Conservation (phyloP, 352 stramenopile genomes). For the Phytophthora megakarya region DNA sequence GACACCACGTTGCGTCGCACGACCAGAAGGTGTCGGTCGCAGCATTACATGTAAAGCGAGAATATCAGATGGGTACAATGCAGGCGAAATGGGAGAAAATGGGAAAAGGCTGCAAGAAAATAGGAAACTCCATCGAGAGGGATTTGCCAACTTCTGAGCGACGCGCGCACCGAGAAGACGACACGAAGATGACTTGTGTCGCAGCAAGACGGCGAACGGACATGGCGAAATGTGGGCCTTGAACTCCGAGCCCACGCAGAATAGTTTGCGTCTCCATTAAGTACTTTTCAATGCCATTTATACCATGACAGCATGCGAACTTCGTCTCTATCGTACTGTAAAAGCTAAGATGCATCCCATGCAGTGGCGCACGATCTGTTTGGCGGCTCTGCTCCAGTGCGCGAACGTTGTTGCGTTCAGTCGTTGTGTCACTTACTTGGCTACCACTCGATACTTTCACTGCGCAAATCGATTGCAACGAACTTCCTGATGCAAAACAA, state of each 20-base stretch:
- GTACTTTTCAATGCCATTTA: neutral
- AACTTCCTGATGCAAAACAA: too few species aligned
- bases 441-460: too few species aligned
- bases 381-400: neutral
- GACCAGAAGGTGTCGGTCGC: neutral
- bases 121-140: neutral
- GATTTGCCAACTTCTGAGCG: neutral
- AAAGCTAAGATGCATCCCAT: neutral
- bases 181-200: neutral
- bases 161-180: neutral
- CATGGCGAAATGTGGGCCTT: neutral
- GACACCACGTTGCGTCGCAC: neutral
- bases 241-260: neutral
- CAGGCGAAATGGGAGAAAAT: neutral
- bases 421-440: neutral
- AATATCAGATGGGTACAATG: constrained; percentile 13
- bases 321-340: neutral
- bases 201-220: neutral
- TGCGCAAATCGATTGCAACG: too few species aligned
- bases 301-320: neutral
- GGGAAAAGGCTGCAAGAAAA: neutral
- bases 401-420: neutral
- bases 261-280: neutral
- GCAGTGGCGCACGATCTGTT: constrained; percentile 11
- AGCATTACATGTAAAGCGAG: neutral